Conservation (phyloP, 2,329 filamentous ascomycete species). For the Sclerotinia subarctica region DNA sequence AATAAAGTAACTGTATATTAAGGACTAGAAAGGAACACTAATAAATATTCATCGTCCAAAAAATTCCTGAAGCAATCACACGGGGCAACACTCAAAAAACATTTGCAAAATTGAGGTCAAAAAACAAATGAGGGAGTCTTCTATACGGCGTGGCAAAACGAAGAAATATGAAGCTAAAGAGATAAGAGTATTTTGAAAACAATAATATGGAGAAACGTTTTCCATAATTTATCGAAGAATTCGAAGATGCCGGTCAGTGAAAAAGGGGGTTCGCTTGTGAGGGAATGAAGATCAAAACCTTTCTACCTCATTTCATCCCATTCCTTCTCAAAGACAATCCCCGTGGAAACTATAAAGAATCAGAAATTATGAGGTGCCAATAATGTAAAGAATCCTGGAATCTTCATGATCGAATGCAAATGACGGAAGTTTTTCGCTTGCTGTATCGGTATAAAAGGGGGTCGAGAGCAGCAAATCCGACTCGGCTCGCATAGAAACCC, state of each 20-base stretch:
- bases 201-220: too few species aligned
- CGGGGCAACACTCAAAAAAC: background rate
- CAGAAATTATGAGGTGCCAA: too few species aligned
- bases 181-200: background rate
- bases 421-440: too few species aligned
- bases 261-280: conserved; percentile 18
- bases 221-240: background rate
- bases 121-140: background rate
- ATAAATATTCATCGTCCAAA: background rate
- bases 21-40: background rate
- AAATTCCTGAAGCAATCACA: background rate
- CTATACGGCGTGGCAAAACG: background rate
- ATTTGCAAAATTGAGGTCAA: background rate
- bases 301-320: background rate
- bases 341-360: too few species aligned
- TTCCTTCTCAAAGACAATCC: background rate
- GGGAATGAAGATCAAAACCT: background rate
- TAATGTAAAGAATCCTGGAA: too few species aligned
- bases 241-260: background rate
- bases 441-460: too few species aligned
- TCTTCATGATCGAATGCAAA: too few species aligned
- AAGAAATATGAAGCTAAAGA: background rate
- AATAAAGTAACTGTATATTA: background rate
- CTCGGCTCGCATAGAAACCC: background rate
- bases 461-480: too few species aligned